Percentiles rank a stretch among this genome's conserved stretches.
Evolutionary conservation across 768 basidiomycete genomes (phyloP).

Genomic region (Panaeolus papilionaceus): DNA sequence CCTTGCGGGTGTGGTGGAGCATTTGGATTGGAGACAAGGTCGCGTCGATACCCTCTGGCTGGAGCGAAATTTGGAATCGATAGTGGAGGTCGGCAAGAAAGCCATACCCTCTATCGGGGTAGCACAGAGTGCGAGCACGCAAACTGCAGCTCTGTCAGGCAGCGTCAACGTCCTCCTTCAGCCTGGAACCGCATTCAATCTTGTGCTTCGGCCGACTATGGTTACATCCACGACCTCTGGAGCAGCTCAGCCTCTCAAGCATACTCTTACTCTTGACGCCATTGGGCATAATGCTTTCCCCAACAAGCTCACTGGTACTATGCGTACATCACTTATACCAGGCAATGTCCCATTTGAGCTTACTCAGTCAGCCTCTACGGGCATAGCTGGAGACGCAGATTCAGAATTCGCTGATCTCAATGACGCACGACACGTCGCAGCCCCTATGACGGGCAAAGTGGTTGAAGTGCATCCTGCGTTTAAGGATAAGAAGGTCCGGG

Average conservation of each 20-base stretch:
- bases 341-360: slow-evolving; percentile 38
- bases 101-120: neutral
- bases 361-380: slow-evolving; percentile 38
- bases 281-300: slow-evolving; percentile 44
- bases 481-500: slow-evolving; percentile 14
- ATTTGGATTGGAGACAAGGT: slow-evolving; percentile 37
- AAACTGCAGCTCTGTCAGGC: neutral
- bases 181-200: slow-evolving; percentile 43
- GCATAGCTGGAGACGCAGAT: slow-evolving; percentile 27
- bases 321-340: slow-evolving; percentile 39
- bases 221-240: neutral
- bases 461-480: slow-evolving; percentile 42
- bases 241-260: slow-evolving; percentile 26
- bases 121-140: neutral
- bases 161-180: slow-evolving; percentile 31
- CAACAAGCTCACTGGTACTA: slow-evolving; percentile 38
- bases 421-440: slow-evolving; percentile 34
- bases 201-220: slow-evolving; percentile 31
- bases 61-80: slow-evolving; percentile 35
- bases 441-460: slow-evolving; percentile 45
- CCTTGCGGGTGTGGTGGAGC: slow-evolving; percentile 38
- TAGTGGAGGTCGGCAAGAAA: slow-evolving; percentile 29
- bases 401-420: slow-evolving; percentile 44
- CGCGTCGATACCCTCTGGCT: slow-evolving; percentile 45
- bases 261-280: slow-evolving; percentile 38